Evolutionary conservation across 495 filamentous ascomycete species (phyloP).

Genomic region (Penicillium antarcticum): DNA sequence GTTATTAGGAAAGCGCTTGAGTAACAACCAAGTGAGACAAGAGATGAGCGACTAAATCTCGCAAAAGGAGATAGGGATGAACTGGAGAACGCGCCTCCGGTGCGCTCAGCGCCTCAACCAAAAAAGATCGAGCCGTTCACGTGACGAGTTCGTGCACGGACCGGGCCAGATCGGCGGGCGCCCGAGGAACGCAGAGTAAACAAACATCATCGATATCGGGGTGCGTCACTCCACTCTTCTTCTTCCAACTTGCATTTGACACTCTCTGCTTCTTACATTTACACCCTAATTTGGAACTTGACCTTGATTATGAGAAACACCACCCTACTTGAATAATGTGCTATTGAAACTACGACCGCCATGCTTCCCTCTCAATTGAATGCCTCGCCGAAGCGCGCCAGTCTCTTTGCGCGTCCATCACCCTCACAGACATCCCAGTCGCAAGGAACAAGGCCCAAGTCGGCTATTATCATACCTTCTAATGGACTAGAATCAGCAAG

Average conservation of each 20-base stretch:
- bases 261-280: neutral
- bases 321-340: constrained; percentile 27
- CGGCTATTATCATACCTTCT: constrained; percentile 62
- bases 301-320: constrained; percentile 14
- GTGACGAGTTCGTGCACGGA: constrained; percentile 24
- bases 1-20: too few relatives aligned
- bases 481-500: constrained; percentile 32
- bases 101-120: constrained; percentile 18
- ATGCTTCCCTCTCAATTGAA: constrained; percentile 48
- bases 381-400: constrained; percentile 62
- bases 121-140: constrained; percentile 17
- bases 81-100: neutral
- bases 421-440: constrained; percentile 50
- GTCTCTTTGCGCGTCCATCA: constrained; percentile 67
- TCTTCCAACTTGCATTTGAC: constrained; percentile 7
- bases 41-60: neutral
- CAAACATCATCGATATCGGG: constrained; percentile 33
- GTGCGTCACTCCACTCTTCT: constrained; percentile 16
- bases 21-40: neutral
- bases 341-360: constrained; percentile 24
- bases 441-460: constrained; percentile 61
- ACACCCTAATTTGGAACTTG: neutral
- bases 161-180: constrained; percentile 33
- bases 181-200: constrained; percentile 42
- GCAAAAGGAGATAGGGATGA: neutral